phyloP scores from a whole-genome alignment of 495 filamentous ascomycete genomes.

The Pseudoneurospora amorphoporcata region DNA sequence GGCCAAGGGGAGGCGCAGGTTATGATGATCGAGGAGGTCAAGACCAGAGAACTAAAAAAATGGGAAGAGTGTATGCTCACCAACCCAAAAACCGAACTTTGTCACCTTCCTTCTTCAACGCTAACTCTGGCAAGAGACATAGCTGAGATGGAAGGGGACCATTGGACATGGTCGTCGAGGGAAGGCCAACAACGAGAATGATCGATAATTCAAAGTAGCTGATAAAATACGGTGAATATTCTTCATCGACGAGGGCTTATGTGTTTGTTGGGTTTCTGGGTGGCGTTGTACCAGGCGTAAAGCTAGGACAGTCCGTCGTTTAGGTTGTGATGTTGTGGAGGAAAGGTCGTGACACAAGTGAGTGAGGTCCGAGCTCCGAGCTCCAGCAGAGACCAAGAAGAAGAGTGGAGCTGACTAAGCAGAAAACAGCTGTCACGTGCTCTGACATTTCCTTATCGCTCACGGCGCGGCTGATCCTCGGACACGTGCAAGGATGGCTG shows the following conservation, averaged over 20 bases:
- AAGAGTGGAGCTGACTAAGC: neutral
- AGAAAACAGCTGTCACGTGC: neutral
- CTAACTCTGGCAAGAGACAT: constrained; percentile 57
- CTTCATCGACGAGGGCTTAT: neutral
- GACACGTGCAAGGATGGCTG: neutral
- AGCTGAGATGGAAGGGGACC: constrained; percentile 55
- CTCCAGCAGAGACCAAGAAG: neutral
- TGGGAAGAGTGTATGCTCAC: constrained; percentile 40
- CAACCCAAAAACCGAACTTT: constrained; percentile 92
- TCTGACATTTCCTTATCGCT: neutral
- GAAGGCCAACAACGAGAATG: neutral
- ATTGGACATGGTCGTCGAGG: constrained; percentile 34
- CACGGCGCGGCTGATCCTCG: neutral
- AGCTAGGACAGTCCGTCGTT: neutral
- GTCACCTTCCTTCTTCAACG: constrained; percentile 41
- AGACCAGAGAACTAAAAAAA: constrained; percentile 4
- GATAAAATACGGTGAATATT: neutral
- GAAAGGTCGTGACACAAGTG: neutral
- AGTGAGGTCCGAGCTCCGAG: neutral
- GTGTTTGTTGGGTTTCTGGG: neutral
- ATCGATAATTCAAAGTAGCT: neutral
- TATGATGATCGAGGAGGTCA: neutral
- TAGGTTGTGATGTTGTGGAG: neutral
- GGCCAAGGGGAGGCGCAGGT: neutral
- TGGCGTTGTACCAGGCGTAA: neutral